Base-by-base conservation (phyloP, 2,329 filamentous ascomycete genomes). In the Aureobasidium melanogenum region DNA sequence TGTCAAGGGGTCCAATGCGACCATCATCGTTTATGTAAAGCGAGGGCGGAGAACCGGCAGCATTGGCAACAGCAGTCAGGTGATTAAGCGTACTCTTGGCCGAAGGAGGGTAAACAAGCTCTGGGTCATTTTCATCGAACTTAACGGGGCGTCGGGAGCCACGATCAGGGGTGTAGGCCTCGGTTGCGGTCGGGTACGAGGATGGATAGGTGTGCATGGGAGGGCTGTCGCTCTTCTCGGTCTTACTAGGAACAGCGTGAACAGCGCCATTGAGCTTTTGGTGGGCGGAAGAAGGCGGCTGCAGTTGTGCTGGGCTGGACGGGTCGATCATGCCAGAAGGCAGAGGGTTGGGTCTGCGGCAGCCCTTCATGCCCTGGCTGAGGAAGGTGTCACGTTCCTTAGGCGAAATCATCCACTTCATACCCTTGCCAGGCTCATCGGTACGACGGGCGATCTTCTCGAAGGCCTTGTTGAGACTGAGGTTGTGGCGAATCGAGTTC, bases 401-500 rank as follows among this genome's bases (percentile, higher is more conserved):
- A 1, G 89, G 82, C 4, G 90, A 86, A 69, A 99, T 92, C 74
- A 93, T 90, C 94, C 94, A 99, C 72, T 97, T 97, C 91, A 97
- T 97, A 30, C 94, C 94, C 73, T 99, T 99, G 14, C 94, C 94
- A 24, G 94, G 94, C 72, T 99, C 94, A 67, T 97, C 91, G 0
- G 91, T 96, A 17, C 89, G 87, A 50, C 94, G 87, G 3, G 94
- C 89, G 9, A 96, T 88, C 74, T 99, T 99, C 68, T 91, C 87
- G 70, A 99, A 99, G 0, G 88, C 86, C 72, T 97, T 96, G 74
- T 96, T 97, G 44, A 99, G 77, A 0, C 94, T 97, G 15, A 99
- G 76, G 68, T 99, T 99, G 73, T 99, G 94, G 14, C 94, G 87
- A 66, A 99, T 99, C 0, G 91, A 97, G 73, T 99, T 99, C 85